Evolutionary conservation across 768 basidiomycete species (phyloP), one percentile per base, ranked within the genome.

Genomic region (Lentinula edodes): DNA sequence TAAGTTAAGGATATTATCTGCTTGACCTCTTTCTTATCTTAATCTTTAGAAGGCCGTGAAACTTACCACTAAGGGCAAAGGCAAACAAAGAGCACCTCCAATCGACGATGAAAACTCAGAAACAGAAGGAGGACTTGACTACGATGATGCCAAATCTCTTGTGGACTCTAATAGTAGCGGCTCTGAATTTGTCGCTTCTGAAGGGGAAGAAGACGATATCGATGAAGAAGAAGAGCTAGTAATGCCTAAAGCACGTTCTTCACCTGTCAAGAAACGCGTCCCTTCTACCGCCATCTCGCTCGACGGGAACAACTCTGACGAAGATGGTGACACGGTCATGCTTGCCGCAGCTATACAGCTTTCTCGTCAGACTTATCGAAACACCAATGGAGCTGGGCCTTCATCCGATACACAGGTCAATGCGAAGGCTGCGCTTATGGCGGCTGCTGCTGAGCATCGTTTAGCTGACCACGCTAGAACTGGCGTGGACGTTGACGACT

Each of bases 141-240:
- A 74, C 62, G 73, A 75, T 52, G 79, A 79, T 46, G 65, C 71
- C 20, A 70, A 69, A 15, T 68, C 68, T 15, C 52, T 79, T 32
- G 74, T 77, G 10, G 86, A 88, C 61, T 84, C 81, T 16, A 80
- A 80, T 35, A 83, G 80, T 68, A 83, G 80, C 68, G 85, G 78
- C 32, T 89, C 89, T 43, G 87, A 88, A 60, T 89, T 87, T 64
- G 74, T 81, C 45, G 74, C 62, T 3, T 78, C 79, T 28, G 62
- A 63, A 2, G 63, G 60, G 52, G 58, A 52, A 2, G 63, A 61
- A 23, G 69, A 65, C 53, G 64, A 66, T 38, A 65, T 65, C 38
- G 62, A 61, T 45, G 36, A 18, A 1, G 61, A 63, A 16, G 61
- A 62, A 16, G 60, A 67, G 18, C 60, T 20, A 52, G 36, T 38